A percentile compares a stretch with the other conserved stretches of the same genome.
phyloP scores from a whole-genome alignment of 2,329 filamentous ascomycete species.

The Teratosphaeria viscida region DNA sequence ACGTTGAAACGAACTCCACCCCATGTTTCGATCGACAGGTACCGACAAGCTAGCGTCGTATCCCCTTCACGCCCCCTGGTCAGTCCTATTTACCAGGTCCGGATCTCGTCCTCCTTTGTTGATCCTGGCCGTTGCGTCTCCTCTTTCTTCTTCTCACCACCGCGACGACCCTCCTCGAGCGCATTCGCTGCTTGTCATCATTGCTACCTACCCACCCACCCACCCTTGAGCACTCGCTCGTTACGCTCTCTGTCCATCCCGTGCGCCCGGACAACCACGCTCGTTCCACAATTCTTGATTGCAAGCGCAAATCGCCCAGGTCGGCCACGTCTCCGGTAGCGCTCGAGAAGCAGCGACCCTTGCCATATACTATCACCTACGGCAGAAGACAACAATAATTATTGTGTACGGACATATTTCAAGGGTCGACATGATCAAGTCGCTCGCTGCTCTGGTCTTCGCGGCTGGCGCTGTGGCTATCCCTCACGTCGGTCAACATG shows the following conservation, averaged over 20 bases:
- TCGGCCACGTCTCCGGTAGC: constrained; percentile 26
- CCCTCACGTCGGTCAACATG: constrained; percentile 19
- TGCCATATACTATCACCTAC: background rate
- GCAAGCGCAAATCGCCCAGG: constrained; percentile 31
- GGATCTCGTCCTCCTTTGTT: background rate
- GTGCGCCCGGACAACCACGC: constrained; percentile 22
- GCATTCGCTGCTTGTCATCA: constrained; percentile 18
- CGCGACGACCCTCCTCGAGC: constrained; percentile 8
- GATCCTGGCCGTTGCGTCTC: background rate
- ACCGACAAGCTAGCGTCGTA: background rate
- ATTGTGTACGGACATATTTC: background rate
- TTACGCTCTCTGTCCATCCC: constrained; percentile 26
- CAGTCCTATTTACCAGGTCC: background rate
- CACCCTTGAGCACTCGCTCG: constrained; percentile 30
- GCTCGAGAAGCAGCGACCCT: constrained; percentile 30
- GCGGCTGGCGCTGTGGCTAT: constrained; percentile 30
- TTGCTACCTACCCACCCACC: background rate
- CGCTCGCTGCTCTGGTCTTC: constrained; percentile 35
- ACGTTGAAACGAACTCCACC: background rate
- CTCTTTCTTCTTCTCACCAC: constrained; percentile 16
- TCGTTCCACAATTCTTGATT: constrained; percentile 17
- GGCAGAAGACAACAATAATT: background rate
- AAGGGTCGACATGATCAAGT: constrained; percentile 12
- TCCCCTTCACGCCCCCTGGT: constrained; percentile 3
- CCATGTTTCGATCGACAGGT: background rate